Evolutionary conservation across 169 alveolate species (phyloP).

Genomic region (Plasmodium berghei): DNA sequence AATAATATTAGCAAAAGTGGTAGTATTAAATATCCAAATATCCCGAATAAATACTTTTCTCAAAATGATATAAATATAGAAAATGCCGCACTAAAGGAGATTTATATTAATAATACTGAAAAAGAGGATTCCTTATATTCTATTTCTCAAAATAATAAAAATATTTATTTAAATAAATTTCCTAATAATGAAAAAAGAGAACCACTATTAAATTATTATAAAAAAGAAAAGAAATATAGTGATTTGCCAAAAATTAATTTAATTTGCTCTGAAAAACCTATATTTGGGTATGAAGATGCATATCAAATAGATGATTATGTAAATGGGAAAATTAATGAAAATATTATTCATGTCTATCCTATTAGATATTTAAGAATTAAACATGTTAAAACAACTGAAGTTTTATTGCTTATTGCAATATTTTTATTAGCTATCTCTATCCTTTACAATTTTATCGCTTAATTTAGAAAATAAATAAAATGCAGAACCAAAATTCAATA

Average conservation of each 20-base stretch:
- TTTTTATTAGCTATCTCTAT: conserved; percentile 21
- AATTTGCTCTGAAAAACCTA: conserved; percentile 61
- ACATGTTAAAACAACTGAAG: conserved; percentile 47
- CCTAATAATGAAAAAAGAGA: conserved; percentile 57
- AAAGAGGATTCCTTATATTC: background rate
- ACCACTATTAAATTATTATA: conserved; percentile 30
- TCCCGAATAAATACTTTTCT: background rate
- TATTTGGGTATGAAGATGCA: conserved; percentile 73
- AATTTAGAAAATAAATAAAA: background rate
- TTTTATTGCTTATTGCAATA: conserved; percentile 29
- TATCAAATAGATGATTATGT: conserved; percentile 70
- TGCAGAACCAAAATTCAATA: no score
- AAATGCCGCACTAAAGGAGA: background rate
- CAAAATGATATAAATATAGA: background rate
- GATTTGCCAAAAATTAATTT: conserved; percentile 50
- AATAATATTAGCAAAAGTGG: background rate
- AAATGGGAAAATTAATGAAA: conserved; percentile 70
- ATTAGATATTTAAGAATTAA: conserved; percentile 57
- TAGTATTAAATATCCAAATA: conserved; percentile 10
- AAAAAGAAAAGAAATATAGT: conserved; percentile 22
- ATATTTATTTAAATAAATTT: conserved; percentile 28
- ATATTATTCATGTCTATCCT: conserved; percentile 65
- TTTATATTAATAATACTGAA: background rate
- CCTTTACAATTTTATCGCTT: conserved; percentile 39
- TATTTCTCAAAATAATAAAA: background rate